phyloP scores from a whole-genome alignment of 2,329 filamentous ascomycete species.

The Calcarisporium arbuscula region DNA sequence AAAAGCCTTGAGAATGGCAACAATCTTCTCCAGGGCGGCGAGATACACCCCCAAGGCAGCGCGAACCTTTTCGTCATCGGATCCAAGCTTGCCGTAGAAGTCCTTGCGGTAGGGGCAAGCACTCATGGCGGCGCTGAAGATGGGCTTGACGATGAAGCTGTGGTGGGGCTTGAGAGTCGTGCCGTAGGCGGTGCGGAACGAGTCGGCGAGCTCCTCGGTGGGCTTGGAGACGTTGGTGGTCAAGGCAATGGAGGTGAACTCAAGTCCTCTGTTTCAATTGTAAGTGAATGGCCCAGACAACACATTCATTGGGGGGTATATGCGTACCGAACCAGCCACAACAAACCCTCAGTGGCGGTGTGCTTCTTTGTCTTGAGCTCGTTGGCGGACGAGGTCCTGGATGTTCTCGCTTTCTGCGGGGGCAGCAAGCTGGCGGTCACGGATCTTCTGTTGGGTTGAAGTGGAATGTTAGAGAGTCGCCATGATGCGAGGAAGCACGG shows the following conservation, averaged over 20 bases:
- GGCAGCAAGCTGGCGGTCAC: constrained; percentile 71
- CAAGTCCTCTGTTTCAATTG: constrained; percentile 76
- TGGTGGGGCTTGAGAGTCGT: constrained; percentile 88
- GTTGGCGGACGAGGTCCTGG: constrained; percentile 76
- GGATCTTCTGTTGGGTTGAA: constrained; percentile 64
- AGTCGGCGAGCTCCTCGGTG: constrained; percentile 70
- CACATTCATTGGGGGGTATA: too few relatives aligned
- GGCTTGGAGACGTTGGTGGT: constrained; percentile 66
- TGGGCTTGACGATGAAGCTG: constrained; percentile 79
- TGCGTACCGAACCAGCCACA: constrained; percentile 81
- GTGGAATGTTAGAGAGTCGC: constrained; percentile 12
- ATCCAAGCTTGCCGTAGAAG: constrained; percentile 84
- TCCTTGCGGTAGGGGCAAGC: constrained; percentile 89
- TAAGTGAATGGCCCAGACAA: too few relatives aligned
- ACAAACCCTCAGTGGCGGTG: constrained; percentile 76
- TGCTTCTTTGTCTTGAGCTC: constrained; percentile 90
- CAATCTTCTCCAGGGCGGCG: constrained; percentile 67
- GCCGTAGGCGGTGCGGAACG: constrained; percentile 81
- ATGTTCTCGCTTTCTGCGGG: constrained; percentile 76
- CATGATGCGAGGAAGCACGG: neutral
- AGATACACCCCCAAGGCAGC: constrained; percentile 66
- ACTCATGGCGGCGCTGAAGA: constrained; percentile 90
- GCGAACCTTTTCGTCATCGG: constrained; percentile 55
- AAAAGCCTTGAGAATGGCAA: constrained; percentile 66
- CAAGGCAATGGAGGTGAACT: constrained; percentile 86